Base-by-base conservation (phyloP, 768 basidiomycete species). In the Cyclocybe aegerita region DNA sequence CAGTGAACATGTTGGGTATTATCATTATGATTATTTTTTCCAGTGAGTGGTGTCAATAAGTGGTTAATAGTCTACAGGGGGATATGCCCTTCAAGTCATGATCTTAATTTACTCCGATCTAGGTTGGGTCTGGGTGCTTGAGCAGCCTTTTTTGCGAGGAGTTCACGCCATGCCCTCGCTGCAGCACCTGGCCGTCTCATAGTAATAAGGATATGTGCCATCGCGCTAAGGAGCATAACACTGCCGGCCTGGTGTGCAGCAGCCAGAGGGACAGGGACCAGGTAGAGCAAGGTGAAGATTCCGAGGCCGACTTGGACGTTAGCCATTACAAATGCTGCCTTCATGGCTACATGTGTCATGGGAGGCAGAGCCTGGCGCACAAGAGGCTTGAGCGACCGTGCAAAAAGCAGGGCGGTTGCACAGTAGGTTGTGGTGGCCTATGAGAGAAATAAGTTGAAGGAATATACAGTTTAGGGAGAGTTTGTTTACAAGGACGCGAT, bases 221-320 rank as follows among this genome's bases (percentile, higher is more conserved):
- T 82, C 4, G 88, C 81, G 15, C 88, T 94, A 41, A 99, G 72
- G 6, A 99, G 73, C 35, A 87, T 77, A 6, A 98, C 88, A 60
- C 93, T 96, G 4, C 96, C 97, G 0, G 93, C 96, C 67, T 99
- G 97, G 65, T 99, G 97, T 31, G 86, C 79, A 9, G 96, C 93
- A 7, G 97, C 97, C 2, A 98, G 71, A 2, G 91, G 91, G 0
- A 93, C 81, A 1, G 97, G 97, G 1, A 98, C 97, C 34, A 98
- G 80, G 68, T 96, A 96, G 9, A 98, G 66, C 16, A 98, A 71
- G 0, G 97, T 99, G 17, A 87, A 73, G 34, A 80, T 79, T 2
- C 80, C 79, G 16, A 82, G 65, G 1, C 72, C 59, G 9, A 90
- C 91, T 66, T 99, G 97, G 0, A 93, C 65, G 58, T 93, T 92